phyloP scores from a whole-genome alignment of 495 filamentous ascomycete species.

The Hapsidospora chrysogenum region DNA sequence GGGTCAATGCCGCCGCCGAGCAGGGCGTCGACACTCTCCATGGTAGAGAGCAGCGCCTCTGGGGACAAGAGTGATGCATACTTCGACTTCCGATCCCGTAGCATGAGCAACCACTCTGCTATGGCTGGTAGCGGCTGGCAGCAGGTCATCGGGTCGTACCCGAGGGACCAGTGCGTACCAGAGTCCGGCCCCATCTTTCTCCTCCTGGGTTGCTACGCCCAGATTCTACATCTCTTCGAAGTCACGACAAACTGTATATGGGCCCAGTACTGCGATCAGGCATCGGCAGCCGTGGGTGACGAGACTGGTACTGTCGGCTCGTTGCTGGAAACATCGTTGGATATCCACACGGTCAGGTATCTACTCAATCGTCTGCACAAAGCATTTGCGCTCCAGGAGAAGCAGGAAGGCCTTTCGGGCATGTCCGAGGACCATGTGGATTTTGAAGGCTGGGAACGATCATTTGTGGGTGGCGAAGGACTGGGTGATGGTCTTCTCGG shows the following conservation, averaged over 20 bases:
- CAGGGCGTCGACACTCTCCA: no score
- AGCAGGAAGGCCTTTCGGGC: neutral
- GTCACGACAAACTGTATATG: neutral
- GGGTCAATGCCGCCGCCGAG: no score
- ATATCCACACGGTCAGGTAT: neutral
- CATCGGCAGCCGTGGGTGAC: neutral
- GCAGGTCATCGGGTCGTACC: no score
- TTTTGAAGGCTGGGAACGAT: neutral
- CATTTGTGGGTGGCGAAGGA: neutral
- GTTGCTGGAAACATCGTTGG: neutral
- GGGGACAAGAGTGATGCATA: no score
- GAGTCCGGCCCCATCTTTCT: neutral
- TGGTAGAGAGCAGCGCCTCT: no score
- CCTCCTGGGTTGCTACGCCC: neutral
- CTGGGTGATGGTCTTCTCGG: neutral
- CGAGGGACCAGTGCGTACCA: neutral
- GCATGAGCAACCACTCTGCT: neutral
- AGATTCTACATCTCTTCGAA: neutral
- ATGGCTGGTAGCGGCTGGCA: no score
- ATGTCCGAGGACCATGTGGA: no score
- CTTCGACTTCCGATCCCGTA: neutral
- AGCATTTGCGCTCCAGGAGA: neutral
- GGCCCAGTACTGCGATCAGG: neutral
- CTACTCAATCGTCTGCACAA: neutral
- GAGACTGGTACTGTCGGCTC: neutral